Base-by-base conservation (phyloP, 169 alveolate genomes). In the Besnoitia besnoiti region DNA sequence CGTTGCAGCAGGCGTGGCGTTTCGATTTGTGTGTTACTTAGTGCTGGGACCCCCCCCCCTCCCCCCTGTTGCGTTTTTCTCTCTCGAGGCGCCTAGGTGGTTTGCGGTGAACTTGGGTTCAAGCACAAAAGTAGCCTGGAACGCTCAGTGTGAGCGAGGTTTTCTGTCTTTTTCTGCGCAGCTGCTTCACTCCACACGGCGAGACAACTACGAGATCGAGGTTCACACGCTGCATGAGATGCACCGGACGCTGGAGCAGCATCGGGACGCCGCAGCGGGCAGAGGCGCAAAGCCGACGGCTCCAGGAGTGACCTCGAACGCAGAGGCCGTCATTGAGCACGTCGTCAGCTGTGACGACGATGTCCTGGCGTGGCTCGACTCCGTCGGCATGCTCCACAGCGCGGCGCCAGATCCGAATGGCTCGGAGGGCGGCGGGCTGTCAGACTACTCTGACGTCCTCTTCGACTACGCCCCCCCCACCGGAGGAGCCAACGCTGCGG, bases 141-240 rank as follows among this genome's bases (percentile, higher is more conserved):
- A n/a, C n/a, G n/a, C n/a, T n/a, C n/a, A n/a, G n/a, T n/a, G n/a
- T n/a, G n/a, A n/a, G n/a, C n/a, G n/a, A n/a, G n/a, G 49, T 61
- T 21, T 16, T 44, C 19, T 79, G 75, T 50, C 67, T 27, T 21
- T 61, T 47, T 85, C 5, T 44, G 93, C 30, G 40, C 89, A 89
- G 93, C 87, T 89, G 49, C 89, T 89, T 7, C 93, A 89, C 44
- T 85, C 89, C 2, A 85, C 80, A 3, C 89, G 93, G 33, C 93
- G 93, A 27, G 93, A 89, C 87, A 89, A 85, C 21, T 89, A 89
- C 55, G 89, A 89, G 42, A 47, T 89, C 62, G 93, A 89, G 76
- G 93, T 89, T 35, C 93, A 89, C 47, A 89, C 93, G 42, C 80
- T 73, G 44, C 82, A 49, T 14, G 93, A 89, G 37, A 89, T 89